These are phyloP conservation scores for Thinopyrum obtusiflorum DNA, from an alignment of 202 grass and related monocot species.

Conservation along the genomic window DNA sequence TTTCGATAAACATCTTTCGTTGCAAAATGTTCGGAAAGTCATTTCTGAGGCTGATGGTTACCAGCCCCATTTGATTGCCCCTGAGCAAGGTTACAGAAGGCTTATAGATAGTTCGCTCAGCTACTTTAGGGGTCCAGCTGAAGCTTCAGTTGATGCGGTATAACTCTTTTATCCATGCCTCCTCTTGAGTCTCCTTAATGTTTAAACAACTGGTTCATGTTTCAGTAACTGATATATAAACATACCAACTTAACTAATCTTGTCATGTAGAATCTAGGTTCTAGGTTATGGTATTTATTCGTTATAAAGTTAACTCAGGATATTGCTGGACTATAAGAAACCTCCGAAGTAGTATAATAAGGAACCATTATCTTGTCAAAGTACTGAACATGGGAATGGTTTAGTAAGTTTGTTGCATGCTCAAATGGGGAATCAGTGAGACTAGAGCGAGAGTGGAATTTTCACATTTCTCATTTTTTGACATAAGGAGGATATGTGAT, in stretches of 20 bases:
- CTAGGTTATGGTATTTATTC: background rate
- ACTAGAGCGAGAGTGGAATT: background rate
- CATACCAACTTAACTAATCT: background rate
- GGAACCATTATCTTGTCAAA: background rate
- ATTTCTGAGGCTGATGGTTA: conserved; percentile 99
- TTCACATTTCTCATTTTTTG: background rate
- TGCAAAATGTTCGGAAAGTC: conserved; percentile 93
- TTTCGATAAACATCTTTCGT: conserved; percentile 86
- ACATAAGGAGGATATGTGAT: background rate
- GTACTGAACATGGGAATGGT: background rate
- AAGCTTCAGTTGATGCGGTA: conserved; percentile 99
- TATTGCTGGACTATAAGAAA: background rate
- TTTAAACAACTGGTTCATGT: background rate
- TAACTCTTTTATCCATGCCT: conserved; percentile 9
- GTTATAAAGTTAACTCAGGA: conserved; percentile 14
- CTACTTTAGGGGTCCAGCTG: conserved; percentile 96
- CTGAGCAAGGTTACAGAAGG: conserved; percentile 94
- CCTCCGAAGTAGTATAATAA: background rate
- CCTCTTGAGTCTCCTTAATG: conserved; percentile 14
- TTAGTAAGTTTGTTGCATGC: background rate
- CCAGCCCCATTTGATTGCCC: conserved; percentile 96
- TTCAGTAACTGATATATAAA: background rate
- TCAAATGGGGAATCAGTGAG: background rate
- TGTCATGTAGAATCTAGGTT: conserved; percentile 6
- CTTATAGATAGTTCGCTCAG: conserved; percentile 95